Evolutionary conservation across 169 alveolate species (phyloP), one percentile per base, ranked within the genome.

Genomic region (Ichthyophthirius multifiliis): DNA sequence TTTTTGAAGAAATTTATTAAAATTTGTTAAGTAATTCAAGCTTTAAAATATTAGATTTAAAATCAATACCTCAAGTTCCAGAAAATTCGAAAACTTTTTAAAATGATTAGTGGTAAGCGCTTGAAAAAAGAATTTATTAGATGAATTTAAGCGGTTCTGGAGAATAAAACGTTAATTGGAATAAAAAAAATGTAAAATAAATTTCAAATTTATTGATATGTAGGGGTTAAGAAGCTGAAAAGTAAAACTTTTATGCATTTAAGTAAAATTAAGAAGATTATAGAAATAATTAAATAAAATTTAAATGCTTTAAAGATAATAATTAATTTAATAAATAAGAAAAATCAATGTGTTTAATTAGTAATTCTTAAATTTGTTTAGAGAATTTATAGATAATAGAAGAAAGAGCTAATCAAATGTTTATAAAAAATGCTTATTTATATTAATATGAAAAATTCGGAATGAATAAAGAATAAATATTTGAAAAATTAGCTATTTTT

Each of bases 391-490:
- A 62, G 41, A 27, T 15, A 27, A 55, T 76, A 37, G 34, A 75
- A 13, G 74, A 76, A 7, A 48, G 83, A 62, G 63, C 83, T 23
- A 62, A 48, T 39, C 62, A 76, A 75, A 76, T 76, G 83, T 48
- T 48, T 9, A 37, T 45, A 41, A 76, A 76, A 43, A 76, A 71
- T 23, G 83, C 83, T 0, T 76, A 76, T 62, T 32, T 76, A 6
- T 76, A 76, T 76, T 16, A 76, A 76, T 76, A 76, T 63, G 83
- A 76, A 64, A 76, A 76, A 41, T 76, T 48, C 43, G 83, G 83
- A 6, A 71, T 76, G 7, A 48, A 43, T 10, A 15, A 37, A 37
- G 30, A 55, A 39, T 64, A 76, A 6, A 55, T 76, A 31, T 76
- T 34, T 20, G 43, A 76, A 45, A 76, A 65, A 15, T 16, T 76